Base-by-base conservation (phyloP, 139 green algal genomes). In the Coelastrella sp. region DNA sequence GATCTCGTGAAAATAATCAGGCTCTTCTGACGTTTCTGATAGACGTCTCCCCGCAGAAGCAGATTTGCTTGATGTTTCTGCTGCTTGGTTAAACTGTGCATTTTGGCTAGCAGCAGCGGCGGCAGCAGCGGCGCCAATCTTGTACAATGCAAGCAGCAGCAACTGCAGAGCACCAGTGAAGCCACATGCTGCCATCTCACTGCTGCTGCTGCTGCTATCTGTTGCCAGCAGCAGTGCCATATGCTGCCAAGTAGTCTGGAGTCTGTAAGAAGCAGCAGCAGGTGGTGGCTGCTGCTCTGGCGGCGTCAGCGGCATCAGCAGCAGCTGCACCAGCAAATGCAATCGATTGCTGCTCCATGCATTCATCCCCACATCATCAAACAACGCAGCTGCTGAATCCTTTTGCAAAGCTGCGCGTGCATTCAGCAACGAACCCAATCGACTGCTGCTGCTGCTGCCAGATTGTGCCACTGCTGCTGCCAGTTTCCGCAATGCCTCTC, bases 1-100 rank as follows among this genome's bases (percentile, higher is more conserved):
- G 34, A 74, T 74, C 34, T 74, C 66, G 23, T 74, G 66, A 50
- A 74, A 74, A 15, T 74, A 74, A 74, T 74, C 66, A 2, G 66
- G 66, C 5, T 74, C 66, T 21, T 38, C 30, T 41, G 30, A 38
- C 40, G 62, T 71, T 13, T 74, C 66, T 50, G 66, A 74, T 40
- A 30, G 9, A 41, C 27, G 8, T 38, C 30, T 15, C 7, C 27
- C 62, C 6, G 23, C 17, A 23, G 30, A 19, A 21, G 62, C 62
- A n/a, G 62, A 38, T 40, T 6, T 23, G n/a, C 21, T 9, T 69
- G 62, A 40, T 7, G 62, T 7, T 41, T 69, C 62, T 41, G 27
- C 62, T 69, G 62, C 5, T 69, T 23, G 7, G 25, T 7, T 17
- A 69, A 7, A 27, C 7, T 23, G n/a, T 8, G 7, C 62, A 69